Conservation (phyloP, 2,329 filamentous ascomycete genomes). For the Fusarium guadeloupense region DNA sequence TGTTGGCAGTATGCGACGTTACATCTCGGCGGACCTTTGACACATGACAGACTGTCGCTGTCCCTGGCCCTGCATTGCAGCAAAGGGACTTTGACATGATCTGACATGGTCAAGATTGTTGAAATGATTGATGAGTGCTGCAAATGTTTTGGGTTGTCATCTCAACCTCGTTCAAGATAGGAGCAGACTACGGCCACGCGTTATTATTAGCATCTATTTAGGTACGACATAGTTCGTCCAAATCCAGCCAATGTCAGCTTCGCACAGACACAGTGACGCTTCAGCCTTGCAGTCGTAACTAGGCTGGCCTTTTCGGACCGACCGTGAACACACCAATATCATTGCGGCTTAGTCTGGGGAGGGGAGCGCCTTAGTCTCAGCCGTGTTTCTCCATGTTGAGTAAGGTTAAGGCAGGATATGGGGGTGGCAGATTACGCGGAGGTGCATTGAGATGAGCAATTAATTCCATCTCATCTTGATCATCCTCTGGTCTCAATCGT, state of each 20-base stretch:
- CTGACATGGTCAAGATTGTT: neutral
- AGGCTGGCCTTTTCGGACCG: constrained; percentile 44
- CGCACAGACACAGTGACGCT: neutral
- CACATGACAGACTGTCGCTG: constrained; percentile 26
- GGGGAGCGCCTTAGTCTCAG: constrained; percentile 6
- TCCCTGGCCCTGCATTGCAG: neutral
- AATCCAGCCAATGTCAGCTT: neutral
- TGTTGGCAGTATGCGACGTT: constrained; percentile 26
- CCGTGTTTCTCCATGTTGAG: constrained; percentile 40
- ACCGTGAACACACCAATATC: constrained; percentile 19
- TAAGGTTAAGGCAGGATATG: constrained; percentile 8
- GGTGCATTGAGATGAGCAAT: constrained; percentile 18
- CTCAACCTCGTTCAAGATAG: neutral
- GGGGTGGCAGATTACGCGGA: constrained; percentile 18
- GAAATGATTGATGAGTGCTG: too few relatives aligned
- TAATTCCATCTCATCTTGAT: neutral
- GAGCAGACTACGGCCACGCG: too few relatives aligned
- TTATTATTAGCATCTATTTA: too few relatives aligned
- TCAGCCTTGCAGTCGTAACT: constrained; percentile 35
- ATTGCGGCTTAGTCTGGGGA: constrained; percentile 35
- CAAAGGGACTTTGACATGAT: constrained; percentile 3
- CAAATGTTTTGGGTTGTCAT: too few relatives aligned
- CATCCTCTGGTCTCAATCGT: neutral
- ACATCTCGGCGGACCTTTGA: constrained; percentile 18
- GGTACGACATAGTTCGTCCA: constrained; percentile 2